Evolutionary conservation across 129 eudicot species (phyloP), one percentile per base, ranked within the genome.

Genomic region (Tagetes erecta): DNA sequence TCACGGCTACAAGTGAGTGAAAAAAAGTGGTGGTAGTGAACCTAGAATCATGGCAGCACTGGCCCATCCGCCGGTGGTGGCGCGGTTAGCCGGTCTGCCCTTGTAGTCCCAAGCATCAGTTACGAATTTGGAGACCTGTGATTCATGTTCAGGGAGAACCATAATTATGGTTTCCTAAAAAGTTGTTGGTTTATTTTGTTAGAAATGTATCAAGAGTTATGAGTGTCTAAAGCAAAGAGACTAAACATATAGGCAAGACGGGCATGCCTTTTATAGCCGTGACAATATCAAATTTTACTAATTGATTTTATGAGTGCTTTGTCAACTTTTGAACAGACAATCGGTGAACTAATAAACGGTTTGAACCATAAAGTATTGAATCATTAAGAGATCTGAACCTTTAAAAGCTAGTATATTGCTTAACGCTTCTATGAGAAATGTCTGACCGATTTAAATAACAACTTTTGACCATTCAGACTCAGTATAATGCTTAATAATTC

Each of bases 21-120:
- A 14, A 40, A 14, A 2, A 13, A 6, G 27, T 27, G 13, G 76
- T 38, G 76, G 53, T 3, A 56, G 41, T 1, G 40, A 12, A 92
- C 98, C 98, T 78, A 93, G 79, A 72, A 93, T 93, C 95, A 86
- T 89, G 86, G 98, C 92, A 44, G 96, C 89, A 41, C 89, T 83
- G 30, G 82, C 2, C 98, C 98, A 93, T 74, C 98, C 96, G 72
- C 98, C 98, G 65, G 96, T 80, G 87, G 88, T 56, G 83, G 98
- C 81, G 38, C 84, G 81, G 67, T 46, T 8, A 53, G 96, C 90
- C 36, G 85, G 91, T 52, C 70, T 80, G 79, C 98, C 96, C 52
- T 87, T 83, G 85, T 76, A 87, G 84, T 93, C 98, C 92, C 96
- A 93, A 53, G 96, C 98, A 81, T 93, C 96, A 0, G 73, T 81